Evolutionary conservation across 169 alveolate genomes (phyloP), one percentile per base, ranked within the genome.

Genomic region (Theileria annulata): DNA sequence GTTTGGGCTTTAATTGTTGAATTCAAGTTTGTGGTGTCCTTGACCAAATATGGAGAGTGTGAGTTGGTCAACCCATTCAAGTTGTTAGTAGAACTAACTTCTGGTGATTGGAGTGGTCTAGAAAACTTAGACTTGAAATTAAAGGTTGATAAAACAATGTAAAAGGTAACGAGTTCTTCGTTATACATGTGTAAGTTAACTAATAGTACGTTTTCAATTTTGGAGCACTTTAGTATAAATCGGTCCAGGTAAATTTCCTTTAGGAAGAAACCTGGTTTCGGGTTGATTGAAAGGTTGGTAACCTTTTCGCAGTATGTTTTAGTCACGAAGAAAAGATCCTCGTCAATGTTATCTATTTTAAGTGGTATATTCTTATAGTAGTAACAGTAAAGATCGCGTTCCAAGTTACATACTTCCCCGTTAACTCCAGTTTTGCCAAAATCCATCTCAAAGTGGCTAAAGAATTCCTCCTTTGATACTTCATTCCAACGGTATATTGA

Each of bases 231-330:
- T 8, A 62, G 37, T n/a, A 15, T 8, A 19, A 62, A 62, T 21
- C 23, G 33, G 8, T 62, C 71, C 71, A 62, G 71, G 23, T 27
- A 21, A 31, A 62, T 37, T 21, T 62, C 71, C 71, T 62, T 62
- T 21, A 62, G 31, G 17, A 62, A n/a, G 71, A 62, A 62, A 0
- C 71, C 71, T 15, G 71, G 71, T 6, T 21, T 62, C 13, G 71
- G 71, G 3, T 17, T 62, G 6, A 62, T 37, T 17, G 37, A 62
- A 17, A 62, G 51, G 71, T 62, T 62, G 28, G 71, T 27, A 21
- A 62, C 23, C 37, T 15, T 62, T 17, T 62, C 37, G 17, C 31
- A 23, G 13, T 19, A 21, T 31, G 33, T 62, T 30, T 62, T 62
- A n/a, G 23, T 15, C 17, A 62, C 31, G 31, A 28, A 62, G n/a